Conservation (phyloP, 495 filamentous ascomycete species). For the Pseudoneurospora amorphoporcata region DNA sequence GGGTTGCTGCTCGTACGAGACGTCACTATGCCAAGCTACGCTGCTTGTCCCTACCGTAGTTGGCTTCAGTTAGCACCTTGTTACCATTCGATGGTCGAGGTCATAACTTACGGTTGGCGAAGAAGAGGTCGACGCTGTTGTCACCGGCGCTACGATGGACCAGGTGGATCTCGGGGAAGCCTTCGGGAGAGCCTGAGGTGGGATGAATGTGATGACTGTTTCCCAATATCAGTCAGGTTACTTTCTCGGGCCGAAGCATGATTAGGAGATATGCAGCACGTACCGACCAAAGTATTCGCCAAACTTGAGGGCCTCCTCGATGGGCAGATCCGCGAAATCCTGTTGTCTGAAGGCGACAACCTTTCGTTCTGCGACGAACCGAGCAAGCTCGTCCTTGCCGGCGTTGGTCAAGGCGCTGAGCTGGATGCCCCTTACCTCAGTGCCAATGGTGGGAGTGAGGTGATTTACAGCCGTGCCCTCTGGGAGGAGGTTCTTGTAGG, state of each 20-base stretch:
- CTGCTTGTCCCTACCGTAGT: too few relatives aligned
- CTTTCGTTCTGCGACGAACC: constrained; percentile 67
- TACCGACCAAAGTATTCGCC: constrained; percentile 65
- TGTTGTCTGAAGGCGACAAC: constrained; percentile 75
- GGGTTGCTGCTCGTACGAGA: constrained; percentile 75
- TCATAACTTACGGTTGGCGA: constrained; percentile 43
- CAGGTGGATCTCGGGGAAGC: constrained; percentile 65
- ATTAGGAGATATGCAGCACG: not conserved
- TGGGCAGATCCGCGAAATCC: constrained; percentile 66
- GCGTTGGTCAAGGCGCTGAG: constrained; percentile 53
- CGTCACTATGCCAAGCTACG: constrained; percentile 73
- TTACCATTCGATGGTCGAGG: too few relatives aligned
- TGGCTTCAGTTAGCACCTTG: too few relatives aligned
- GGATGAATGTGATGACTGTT: constrained; percentile 66
- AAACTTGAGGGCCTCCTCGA: constrained; percentile 58
- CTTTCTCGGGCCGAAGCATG: not conserved
- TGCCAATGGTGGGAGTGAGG: constrained; percentile 64
- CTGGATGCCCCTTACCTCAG: constrained; percentile 67
- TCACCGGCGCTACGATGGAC: constrained; percentile 65
- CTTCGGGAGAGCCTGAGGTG: constrained; percentile 59
- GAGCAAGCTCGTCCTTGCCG: constrained; percentile 73
- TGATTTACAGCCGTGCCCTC: constrained; percentile 39
- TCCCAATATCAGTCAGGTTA: not conserved
- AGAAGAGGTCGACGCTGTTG: constrained; percentile 45
- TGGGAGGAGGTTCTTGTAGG: constrained; percentile 56